These are phyloP conservation scores for Acrocalymma vagum DNA, from an alignment of 2,329 filamentous ascomycete species.

Conservation along the genomic window DNA sequence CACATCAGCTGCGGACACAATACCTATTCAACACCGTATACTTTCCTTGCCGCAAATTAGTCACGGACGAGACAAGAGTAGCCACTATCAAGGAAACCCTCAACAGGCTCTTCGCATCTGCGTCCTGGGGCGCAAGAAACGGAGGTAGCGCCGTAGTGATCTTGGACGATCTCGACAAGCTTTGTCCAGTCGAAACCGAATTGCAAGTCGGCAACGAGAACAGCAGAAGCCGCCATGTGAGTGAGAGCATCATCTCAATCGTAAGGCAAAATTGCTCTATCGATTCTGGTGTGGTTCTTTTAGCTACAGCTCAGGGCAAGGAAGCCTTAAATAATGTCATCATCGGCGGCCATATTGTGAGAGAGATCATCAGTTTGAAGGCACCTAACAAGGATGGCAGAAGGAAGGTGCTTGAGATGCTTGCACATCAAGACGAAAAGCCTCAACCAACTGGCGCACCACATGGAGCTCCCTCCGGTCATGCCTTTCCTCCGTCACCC, in stretches of 20 bases:
- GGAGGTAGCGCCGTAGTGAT: constrained; percentile 86
- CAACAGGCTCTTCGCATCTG: constrained; percentile 83
- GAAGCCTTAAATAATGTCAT: constrained; percentile 91
- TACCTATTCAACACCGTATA: constrained; percentile 84
- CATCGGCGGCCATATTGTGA: constrained; percentile 88
- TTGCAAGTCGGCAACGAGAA: constrained; percentile 94
- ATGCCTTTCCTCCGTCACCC: constrained; percentile 53
- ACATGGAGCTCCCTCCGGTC: constrained; percentile 31
- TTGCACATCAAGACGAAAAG: constrained; percentile 62
- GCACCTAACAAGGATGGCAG: constrained; percentile 93
- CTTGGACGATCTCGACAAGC: constrained; percentile 89
- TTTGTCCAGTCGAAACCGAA: constrained; percentile 94
- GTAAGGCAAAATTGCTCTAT: constrained; percentile 84
- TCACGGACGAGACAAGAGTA: constrained; percentile 90
- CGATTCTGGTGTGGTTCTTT: constrained; percentile 81
- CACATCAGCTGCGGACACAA: constrained; percentile 74
- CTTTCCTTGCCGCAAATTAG: constrained; percentile 84
- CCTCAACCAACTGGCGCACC: constrained; percentile 23
- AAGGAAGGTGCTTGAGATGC: constrained; percentile 81
- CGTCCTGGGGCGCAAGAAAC: constrained; percentile 88
- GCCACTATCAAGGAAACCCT: constrained; percentile 91
- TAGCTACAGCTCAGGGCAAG: constrained; percentile 92
- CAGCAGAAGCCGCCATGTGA: constrained; percentile 88
- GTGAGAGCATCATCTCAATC: constrained; percentile 84
- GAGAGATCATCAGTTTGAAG: constrained; percentile 88